Conservation (phyloP, 2,329 filamentous ascomycete species). For the Beauveria pseudobassiana region DNA sequence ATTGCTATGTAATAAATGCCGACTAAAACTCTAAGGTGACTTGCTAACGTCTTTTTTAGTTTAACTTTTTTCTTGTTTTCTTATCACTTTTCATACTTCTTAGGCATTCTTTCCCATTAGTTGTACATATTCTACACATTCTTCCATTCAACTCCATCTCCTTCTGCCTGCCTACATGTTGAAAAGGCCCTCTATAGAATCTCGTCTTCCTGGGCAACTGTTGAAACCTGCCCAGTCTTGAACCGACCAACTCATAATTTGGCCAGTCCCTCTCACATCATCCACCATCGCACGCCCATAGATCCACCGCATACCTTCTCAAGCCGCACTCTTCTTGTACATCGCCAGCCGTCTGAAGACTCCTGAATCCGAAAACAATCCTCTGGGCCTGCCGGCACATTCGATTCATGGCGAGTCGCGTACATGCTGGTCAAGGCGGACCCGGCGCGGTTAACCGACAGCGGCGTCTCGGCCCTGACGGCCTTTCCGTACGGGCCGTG, state of each 20-base stretch:
- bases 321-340: not conserved
- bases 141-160: not conserved
- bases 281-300: not conserved
- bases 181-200: not conserved
- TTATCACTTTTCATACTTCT: too few relatives aligned
- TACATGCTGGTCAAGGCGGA: not conserved
- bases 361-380: not conserved
- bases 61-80: too few relatives aligned
- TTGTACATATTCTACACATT: not conserved
- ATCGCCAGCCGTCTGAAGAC: not conserved
- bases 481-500: not conserved
- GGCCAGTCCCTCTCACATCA: not conserved
- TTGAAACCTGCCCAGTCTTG: not conserved
- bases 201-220: not conserved
- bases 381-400: not conserved
- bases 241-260: not conserved
- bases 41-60: too few relatives aligned
- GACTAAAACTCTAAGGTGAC: too few relatives aligned
- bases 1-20: too few relatives aligned
- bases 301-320: not conserved
- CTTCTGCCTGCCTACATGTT: not conserved
- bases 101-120: too few relatives aligned
- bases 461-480: not conserved
- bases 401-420: not conserved
- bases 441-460: not conserved